phyloP scores from a whole-genome alignment of 2,329 filamentous ascomycete species.

The Cladosporium phlei region DNA sequence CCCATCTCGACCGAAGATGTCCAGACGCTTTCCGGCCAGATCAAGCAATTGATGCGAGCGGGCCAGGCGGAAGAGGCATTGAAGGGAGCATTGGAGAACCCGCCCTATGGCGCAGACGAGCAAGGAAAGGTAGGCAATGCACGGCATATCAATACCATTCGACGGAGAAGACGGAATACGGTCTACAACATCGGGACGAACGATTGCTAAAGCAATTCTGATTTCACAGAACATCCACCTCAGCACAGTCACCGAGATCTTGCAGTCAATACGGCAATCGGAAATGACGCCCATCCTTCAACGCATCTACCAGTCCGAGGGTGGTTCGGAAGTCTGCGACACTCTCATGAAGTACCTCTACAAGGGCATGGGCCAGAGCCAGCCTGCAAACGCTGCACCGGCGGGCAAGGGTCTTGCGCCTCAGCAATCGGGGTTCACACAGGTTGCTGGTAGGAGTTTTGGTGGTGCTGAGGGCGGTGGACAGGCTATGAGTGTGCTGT shows the following conservation, averaged over 20 bases:
- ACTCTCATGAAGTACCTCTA: conserved; percentile 98
- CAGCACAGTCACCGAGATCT: conserved; percentile 82
- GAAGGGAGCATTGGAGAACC: conserved; percentile 75
- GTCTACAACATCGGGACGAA: background rate
- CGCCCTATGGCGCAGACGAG: conserved; percentile 62
- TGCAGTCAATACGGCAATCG: conserved; percentile 92
- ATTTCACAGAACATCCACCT: conserved; percentile 70
- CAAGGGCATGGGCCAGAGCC: conserved; percentile 69
- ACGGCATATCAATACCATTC: background rate
- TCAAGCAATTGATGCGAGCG: conserved; percentile 79
- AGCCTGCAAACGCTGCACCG: conserved; percentile 24
- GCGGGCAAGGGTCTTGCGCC: conserved; percentile 53
- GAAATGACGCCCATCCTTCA: conserved; percentile 89
- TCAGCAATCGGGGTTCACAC: conserved; percentile 83
- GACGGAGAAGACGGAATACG: too few species aligned
- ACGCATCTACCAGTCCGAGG: conserved; percentile 70
- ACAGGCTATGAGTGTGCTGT: conserved; percentile 88
- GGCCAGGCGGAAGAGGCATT: conserved; percentile 85
- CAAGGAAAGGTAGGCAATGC: conserved; percentile 44
- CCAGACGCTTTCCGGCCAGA: conserved; percentile 70
- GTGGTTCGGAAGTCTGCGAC: conserved; percentile 80
- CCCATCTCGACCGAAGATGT: conserved; percentile 74
- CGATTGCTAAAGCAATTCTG: conserved; percentile 25
- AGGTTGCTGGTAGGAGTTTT: conserved; percentile 51
- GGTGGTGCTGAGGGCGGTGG: conserved; percentile 65